Conservation (phyloP, 2,329 filamentous ascomycete genomes). For the Sporothrix luriei region DNA sequence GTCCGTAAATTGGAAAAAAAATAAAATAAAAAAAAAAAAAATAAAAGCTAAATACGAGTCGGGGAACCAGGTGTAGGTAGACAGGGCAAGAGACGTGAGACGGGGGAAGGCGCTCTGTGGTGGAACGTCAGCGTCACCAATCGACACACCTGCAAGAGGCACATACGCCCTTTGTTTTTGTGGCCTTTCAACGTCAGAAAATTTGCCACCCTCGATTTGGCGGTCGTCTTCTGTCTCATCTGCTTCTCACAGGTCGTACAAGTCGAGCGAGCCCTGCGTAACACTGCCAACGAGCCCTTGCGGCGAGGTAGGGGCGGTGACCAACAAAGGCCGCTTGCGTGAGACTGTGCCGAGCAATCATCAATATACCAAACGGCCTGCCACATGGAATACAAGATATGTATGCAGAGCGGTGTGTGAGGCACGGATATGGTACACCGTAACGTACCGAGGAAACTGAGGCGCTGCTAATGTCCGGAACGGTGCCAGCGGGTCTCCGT, state of each 20-base stretch:
- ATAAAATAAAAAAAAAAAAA: no score
- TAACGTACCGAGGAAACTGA: neutral
- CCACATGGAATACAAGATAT: constrained; percentile 18
- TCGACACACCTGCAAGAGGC: neutral
- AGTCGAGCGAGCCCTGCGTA: constrained; percentile 8
- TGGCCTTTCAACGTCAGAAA: neutral
- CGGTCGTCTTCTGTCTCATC: neutral
- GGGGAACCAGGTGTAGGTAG: neutral
- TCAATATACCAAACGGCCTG: constrained; percentile 2
- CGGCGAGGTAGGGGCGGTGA: neutral
- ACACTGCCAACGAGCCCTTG: neutral
- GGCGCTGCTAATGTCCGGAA: neutral
- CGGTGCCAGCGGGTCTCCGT: neutral
- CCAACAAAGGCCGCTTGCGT: neutral
- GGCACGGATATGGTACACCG: neutral
- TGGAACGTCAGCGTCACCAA: constrained; percentile 24
- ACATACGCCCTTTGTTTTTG: neutral
- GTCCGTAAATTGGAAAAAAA: constrained; percentile 15
- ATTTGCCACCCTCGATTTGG: neutral
- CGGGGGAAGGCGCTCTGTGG: constrained; percentile 17
- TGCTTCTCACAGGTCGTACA: neutral
- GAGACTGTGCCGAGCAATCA: neutral
- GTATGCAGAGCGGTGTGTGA: neutral
- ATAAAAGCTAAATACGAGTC: neutral
- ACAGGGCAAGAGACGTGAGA: neutral